Evolutionary conservation across 768 basidiomycete species (phyloP), one percentile per base, ranked within the genome.

Genomic region (Amanita muscaria): DNA sequence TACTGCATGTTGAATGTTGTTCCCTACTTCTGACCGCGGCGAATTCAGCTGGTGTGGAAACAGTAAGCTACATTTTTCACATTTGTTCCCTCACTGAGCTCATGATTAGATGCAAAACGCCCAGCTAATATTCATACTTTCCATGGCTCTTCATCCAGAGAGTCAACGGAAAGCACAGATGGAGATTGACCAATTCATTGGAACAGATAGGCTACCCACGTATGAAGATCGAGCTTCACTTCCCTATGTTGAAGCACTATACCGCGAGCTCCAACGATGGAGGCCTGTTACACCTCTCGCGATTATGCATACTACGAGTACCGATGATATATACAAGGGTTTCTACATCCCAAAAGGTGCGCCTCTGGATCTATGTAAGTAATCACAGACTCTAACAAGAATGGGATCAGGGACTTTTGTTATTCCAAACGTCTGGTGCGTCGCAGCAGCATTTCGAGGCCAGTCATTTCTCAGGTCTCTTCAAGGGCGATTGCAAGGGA

Each of bases 181-280:
- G 19, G 52, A 53, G 44, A 37, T 53, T 8, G 52, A 53, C 40
- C 24, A 18, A 6, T 40, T 50, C 19, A 40, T 53, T 11, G 52
- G 47, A 8, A 27, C 46, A 4, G 44, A 46, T 16, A 42, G 52
- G n/a, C 32, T 50, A 8, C 52, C 52, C 16, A 27, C 27, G 7
- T 45, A 35, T 32, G 27, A 22, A n/a, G 43, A 45, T 16, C 5
- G 23, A 35, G 43, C 9, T 6, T 38, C 43, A 12, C 30, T 45
- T 14, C 43, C 43, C 5, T 45, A 45, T 32, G 25, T 45, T n/a
- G 11, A 12, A 15, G 43, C 43, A 10, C 24, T 36, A n/a, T 34
- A 34, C 19, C 32, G 36, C 12, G 43, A 45, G 36, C 15, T 45
- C 9, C 27, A 35, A 22, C 33, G 43, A 24, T 45, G 43, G 43